Percentiles rank a stretch among this genome's conserved stretches.
Conservation (phyloP, 1,139 yeast genomes). For the Pichia norvegensis region DNA sequence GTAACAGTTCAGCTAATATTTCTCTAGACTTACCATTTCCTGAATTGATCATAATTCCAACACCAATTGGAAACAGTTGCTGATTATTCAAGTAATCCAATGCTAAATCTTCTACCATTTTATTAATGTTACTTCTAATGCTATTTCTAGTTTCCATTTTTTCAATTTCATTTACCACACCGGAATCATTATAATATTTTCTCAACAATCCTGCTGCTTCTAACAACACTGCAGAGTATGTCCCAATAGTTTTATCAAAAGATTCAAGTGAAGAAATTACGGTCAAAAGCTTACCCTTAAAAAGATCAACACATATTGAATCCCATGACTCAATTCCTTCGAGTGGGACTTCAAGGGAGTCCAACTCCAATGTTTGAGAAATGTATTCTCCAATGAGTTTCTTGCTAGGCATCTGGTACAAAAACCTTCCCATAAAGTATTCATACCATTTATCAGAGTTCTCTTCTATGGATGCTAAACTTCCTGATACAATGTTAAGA, state of each 20-base stretch:
- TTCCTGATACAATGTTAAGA: constrained; percentile 44
- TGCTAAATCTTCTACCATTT: constrained; percentile 55
- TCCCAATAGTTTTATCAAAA: constrained; percentile 60
- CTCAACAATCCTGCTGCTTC: constrained; percentile 56
- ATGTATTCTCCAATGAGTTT: constrained; percentile 39
- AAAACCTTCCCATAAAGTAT: constrained; percentile 50
- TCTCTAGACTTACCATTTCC: constrained; percentile 36
- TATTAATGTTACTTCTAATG: constrained; percentile 47
- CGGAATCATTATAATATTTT: constrained; percentile 31
- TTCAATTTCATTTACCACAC: constrained; percentile 5
- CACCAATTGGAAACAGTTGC: constrained; percentile 55
- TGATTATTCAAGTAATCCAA: constrained; percentile 44
- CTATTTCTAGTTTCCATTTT: constrained; percentile 15
- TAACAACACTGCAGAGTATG: constrained; percentile 55
- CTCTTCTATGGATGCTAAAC: constrained; percentile 41
- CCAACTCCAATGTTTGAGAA: constrained; percentile 14
- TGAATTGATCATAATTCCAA: constrained; percentile 43
- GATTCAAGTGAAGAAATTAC: constrained; percentile 56
- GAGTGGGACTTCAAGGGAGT: constrained; percentile 17
- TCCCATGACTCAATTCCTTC: constrained; percentile 40
- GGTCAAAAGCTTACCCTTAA: constrained; percentile 51
- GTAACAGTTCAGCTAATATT: constrained; percentile 53
- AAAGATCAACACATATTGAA: constrained; percentile 50
- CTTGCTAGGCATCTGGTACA: constrained; percentile 53
- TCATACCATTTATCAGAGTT: constrained; percentile 65